Base-by-base conservation (phyloP, 2,329 filamentous ascomycete species). In the Talaromyces sp. region DNA sequence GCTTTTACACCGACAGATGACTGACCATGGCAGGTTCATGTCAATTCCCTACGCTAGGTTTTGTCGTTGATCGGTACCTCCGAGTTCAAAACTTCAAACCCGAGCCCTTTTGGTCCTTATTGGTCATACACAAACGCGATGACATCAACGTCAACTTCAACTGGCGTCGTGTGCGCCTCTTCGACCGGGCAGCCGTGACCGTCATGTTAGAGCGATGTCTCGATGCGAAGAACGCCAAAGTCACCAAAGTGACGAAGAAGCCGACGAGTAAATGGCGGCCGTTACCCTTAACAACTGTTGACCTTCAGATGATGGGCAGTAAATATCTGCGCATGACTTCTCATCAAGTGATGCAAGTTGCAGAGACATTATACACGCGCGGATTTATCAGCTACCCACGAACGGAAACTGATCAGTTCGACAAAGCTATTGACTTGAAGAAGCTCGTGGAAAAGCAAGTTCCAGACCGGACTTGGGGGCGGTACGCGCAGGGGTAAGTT, bases 361-460 rank as follows among this genome's bases (percentile, higher is more conserved):
- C 95, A 4, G 95, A 99, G 75, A 81, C 82, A 5, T 84, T 99
- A 1, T 99, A 99, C 79, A 93, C 92, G 55, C 92, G 90, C 75
- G 95, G 95, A 0, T 98, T 93, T 77, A 96, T 99, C 76, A 97
- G 93, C 75, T 99, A 99, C 76, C 95, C 95, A 1, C 88, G 95
- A 76, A 99, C 95, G 0, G 95, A 99, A 76, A 99, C 95, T 0
- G 95, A 99, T 75, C 90, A 93, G 35, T 99, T 98, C 71, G 93
- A 97, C 71, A 86, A 86, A 69, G 93, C 85, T 4, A 97, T 98
- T 80, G 88, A 98, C 72, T 82, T 99, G 21, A 86, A 85, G 66
- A 84, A 83, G 23, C 80, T 99, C 8, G 84, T 97, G 18, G 86
- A 91, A 69, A 97, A 96, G 71, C 95, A 99, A 75, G 86, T 85